Percentiles rank a stretch among this genome's conserved stretches.
These are phyloP conservation scores for Rickenella mellea DNA, from an alignment of 768 basidiomycete genomes.

Conservation along the genomic window DNA sequence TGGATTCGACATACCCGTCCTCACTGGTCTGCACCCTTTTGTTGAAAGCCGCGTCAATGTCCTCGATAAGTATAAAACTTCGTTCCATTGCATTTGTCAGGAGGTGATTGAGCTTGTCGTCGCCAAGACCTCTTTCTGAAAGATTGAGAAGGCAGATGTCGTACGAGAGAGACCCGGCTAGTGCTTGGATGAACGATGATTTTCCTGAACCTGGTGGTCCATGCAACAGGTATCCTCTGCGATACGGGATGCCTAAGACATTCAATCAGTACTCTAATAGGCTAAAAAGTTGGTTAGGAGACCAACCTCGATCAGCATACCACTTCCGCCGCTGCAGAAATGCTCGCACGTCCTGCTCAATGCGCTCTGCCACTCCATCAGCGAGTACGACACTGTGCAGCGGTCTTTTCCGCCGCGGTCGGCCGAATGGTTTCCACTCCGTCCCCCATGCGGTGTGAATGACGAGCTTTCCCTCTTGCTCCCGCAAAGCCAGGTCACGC, in stretches of 20 bases:
- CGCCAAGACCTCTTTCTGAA: constrained; percentile 89
- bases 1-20: constrained; percentile 57
- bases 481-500: constrained; percentile 75
- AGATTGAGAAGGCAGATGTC: constrained; percentile 95
- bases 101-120: constrained; percentile 92
- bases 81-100: constrained; percentile 89
- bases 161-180: constrained; percentile 86
- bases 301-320: constrained; percentile 92
- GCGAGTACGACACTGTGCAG: constrained; percentile 84
- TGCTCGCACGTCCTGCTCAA: constrained; percentile 71
- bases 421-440: constrained; percentile 94
- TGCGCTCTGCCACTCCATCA: constrained; percentile 70
- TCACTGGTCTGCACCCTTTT: constrained; percentile 84
- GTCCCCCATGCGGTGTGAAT: constrained; percentile 95
- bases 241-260: constrained; percentile 82
- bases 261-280: constrained; percentile 2
- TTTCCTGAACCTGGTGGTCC: constrained; percentile 98
- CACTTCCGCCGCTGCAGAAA: constrained; percentile 82
- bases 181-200: constrained; percentile 95
- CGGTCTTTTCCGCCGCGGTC: constrained; percentile 79
- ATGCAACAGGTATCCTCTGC: constrained; percentile 88
- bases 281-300: not conserved
- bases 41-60: constrained; percentile 95
- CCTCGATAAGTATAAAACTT: constrained; percentile 92
- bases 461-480: constrained; percentile 88